Evolutionary conservation across 2,329 filamentous ascomycete species (phyloP).

Genomic region (Zasmidium cellare): DNA sequence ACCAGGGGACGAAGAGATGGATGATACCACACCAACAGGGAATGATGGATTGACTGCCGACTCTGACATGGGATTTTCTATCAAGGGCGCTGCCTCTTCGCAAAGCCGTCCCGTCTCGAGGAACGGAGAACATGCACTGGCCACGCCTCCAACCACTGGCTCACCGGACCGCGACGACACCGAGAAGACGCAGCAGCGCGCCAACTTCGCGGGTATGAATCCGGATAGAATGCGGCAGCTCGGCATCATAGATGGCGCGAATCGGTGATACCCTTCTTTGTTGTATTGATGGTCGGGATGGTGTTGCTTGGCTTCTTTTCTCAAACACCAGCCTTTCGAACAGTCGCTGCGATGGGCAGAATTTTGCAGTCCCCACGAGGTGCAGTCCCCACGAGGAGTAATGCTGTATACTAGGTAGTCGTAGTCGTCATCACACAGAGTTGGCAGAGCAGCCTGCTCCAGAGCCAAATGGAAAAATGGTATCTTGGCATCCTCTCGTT

Average conservation of each 20-base stretch:
- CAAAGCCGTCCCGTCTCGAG: constrained; percentile 18
- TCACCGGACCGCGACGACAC: constrained; percentile 36
- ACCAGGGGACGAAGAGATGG: constrained; percentile 18
- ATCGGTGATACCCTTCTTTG: constrained; percentile 7
- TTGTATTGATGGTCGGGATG: neutral
- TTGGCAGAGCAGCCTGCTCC: neutral
- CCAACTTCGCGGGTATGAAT: constrained; percentile 36
- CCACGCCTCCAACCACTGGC: constrained; percentile 43
- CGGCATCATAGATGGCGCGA: constrained; percentile 29
- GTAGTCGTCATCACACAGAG: neutral
- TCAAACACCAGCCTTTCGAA: neutral
- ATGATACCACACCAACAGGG: constrained; percentile 12
- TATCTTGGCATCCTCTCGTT: constrained; percentile 1
- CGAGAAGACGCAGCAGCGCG: constrained; percentile 25
- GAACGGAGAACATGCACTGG: constrained; percentile 40
- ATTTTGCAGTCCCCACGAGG: neutral
- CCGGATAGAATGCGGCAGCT: constrained; percentile 37
- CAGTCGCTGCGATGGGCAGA: neutral
- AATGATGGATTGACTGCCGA: constrained; percentile 10
- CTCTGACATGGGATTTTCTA: constrained; percentile 26
- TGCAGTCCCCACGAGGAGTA: neutral
- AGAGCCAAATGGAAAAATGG: neutral
- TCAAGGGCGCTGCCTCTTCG: constrained; percentile 27
- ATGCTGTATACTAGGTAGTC: constrained; percentile 23
- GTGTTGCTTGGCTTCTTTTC: neutral